These are phyloP conservation scores for Paracamarosporium sp. DNA, from an alignment of 2,329 filamentous ascomycete genomes.

Conservation along the genomic window DNA sequence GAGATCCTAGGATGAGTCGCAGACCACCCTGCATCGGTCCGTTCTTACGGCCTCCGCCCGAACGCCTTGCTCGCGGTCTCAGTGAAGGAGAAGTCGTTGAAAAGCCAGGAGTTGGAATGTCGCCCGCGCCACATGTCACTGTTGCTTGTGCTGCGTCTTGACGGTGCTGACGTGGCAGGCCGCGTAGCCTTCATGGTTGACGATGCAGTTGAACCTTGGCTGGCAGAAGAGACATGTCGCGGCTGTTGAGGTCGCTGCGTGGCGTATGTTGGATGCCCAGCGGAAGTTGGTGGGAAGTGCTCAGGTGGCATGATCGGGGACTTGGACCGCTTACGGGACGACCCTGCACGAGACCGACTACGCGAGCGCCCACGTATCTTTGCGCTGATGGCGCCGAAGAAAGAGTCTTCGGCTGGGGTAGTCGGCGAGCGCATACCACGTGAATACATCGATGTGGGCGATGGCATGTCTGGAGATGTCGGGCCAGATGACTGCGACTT, in stretches of 20 bases:
- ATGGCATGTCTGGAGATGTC: slow-evolving; percentile 28
- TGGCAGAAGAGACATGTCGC: slow-evolving; percentile 27
- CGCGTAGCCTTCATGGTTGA: slow-evolving; percentile 16
- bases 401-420: slow-evolving; percentile 39
- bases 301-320: slow-evolving; percentile 40
- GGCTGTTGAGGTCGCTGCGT: slow-evolving; percentile 21
- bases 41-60: slow-evolving; percentile 28
- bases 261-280: slow-evolving; percentile 13
- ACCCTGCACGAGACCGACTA: slow-evolving; percentile 35
- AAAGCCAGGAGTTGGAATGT: slow-evolving; percentile 49
- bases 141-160: slow-evolving; percentile 35
- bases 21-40: slow-evolving; percentile 16
- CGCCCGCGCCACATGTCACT: slow-evolving; percentile 46
- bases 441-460: slow-evolving; percentile 27
- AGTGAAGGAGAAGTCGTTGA: slow-evolving; percentile 46
- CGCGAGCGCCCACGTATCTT: slow-evolving; percentile 40
- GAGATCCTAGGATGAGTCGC: slow-evolving; percentile 12
- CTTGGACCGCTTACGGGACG: slow-evolving; percentile 35
- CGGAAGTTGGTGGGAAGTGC: slow-evolving; percentile 21
- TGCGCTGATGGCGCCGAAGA: slow-evolving; percentile 44
- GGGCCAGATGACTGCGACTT: slow-evolving; percentile 33
- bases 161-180: slow-evolving; percentile 29
- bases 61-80: slow-evolving; percentile 41
- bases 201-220: slow-evolving; percentile 24
- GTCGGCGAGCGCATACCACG: slow-evolving; percentile 15